Evolutionary conservation across 2,329 filamentous ascomycete genomes (phyloP).

Genomic region (Diaporthe ampelina): DNA sequence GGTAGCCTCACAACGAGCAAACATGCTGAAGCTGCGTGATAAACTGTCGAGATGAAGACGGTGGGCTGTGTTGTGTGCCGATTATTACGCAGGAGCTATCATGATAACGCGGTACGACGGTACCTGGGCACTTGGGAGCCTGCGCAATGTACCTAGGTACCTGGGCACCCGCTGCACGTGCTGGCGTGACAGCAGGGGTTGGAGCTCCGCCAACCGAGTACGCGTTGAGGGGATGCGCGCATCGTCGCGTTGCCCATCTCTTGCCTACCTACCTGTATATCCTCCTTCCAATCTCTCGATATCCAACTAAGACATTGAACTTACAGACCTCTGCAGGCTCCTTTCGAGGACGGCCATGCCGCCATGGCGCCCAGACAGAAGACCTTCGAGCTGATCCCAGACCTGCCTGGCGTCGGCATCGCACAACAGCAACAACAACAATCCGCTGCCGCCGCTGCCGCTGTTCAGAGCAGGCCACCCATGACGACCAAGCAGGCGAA

Average conservation of each 20-base stretch:
- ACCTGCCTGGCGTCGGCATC: conserved; percentile 43
- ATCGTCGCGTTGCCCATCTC: background rate
- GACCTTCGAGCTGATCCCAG: conserved; percentile 46
- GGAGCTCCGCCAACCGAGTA: background rate
- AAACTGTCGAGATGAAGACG: background rate
- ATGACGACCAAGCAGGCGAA: conserved; percentile 66
- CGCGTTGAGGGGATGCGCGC: background rate
- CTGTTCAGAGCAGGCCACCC: conserved; percentile 50
- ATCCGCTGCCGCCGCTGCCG: background rate
- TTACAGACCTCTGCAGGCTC: background rate
- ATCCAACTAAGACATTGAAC: background rate
- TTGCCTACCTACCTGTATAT: background rate
- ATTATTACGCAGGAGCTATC: background rate
- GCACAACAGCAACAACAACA: conserved; percentile 28
- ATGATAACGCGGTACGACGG: background rate
- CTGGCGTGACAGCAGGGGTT: conserved; percentile 15
- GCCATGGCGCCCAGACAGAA: conserved; percentile 54
- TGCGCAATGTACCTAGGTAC: background rate
- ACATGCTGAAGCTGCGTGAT: background rate
- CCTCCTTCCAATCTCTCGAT: background rate
- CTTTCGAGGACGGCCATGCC: conserved; percentile 11
- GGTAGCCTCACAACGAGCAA: background rate
- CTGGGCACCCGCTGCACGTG: conserved; percentile 11
- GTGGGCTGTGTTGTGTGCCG: background rate
- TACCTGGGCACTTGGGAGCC: background rate